Base-by-base conservation (phyloP, 352 stramenopile genomes). In the Phytophthora sp. region DNA sequence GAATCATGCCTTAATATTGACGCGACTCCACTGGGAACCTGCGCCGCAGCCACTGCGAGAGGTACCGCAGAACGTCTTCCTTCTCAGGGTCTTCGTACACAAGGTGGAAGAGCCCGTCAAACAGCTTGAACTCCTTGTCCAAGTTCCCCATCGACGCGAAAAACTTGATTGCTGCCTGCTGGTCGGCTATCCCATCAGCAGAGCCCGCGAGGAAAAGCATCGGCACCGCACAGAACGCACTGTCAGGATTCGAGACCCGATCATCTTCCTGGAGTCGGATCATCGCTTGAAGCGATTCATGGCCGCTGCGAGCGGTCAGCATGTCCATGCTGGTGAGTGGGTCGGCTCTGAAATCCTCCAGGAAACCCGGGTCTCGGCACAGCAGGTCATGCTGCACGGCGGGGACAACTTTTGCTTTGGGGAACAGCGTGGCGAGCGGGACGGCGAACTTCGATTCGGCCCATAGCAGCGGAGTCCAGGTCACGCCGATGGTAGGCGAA, bases 121-220 rank as follows among this genome's bases (percentile, higher is more conserved):
- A 89, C 26, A 83, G 52, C 41, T 86, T 86, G 34, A 87, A 81
- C 38, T 82, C 61, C 62, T 87, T 89, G 67, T 89, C 76, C 12
- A 70, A 61, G 50, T 76, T 84, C 27, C 53, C 70, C 55, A 87
- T 74, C 26, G 59, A 61, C 6, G 72, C 46, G 27, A 76, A 85
- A 38, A 89, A 87, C 26, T 69, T 66, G 13, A 77, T 61, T 3
- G 72, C 69, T 17, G 77, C 65, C 24, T 72, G 46, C 18, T 75
- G 55, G 50, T 82, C 83, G 30, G 72, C 74, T 26, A 86, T 72
- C 4, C 72, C 68, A 49, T 89, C 80, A 4, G 58, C 62, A 1
- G 75, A 81, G 12, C 77, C 80, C 21, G 69, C 67, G 2, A 89
- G 42, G 26, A 87, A 72, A 9, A 80, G 55, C 46, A 58, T 74